Conservation (phyloP, 2,329 filamentous ascomycete species). For the Ceratocystis huliohia region DNA sequence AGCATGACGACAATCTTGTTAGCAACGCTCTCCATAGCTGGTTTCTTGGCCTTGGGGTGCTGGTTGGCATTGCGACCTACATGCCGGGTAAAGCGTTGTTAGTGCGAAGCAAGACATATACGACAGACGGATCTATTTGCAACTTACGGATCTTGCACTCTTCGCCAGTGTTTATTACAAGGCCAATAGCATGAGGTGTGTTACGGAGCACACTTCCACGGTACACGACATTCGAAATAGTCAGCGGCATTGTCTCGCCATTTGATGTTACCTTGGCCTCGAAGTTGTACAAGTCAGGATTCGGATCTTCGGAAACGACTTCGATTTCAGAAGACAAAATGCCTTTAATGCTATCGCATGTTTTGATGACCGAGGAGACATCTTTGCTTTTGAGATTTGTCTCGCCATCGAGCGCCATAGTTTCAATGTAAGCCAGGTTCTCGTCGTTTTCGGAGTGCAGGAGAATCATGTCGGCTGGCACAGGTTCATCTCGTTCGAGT, state of each 20-base stretch:
- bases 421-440: conserved; percentile 69
- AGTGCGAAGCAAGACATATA: neutral
- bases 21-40: conserved; percentile 59
- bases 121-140: too few relatives aligned
- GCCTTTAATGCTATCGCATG: conserved; percentile 41
- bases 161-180: conserved; percentile 81
- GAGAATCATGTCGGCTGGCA: conserved; percentile 73
- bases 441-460: conserved; percentile 67
- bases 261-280: conserved; percentile 53
- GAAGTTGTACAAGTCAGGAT: conserved; percentile 64
- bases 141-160: conserved; percentile 67
- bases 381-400: conserved; percentile 72
- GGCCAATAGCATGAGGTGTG: conserved; percentile 55
- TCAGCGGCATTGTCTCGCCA: conserved; percentile 53
- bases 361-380: conserved; percentile 46
- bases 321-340: conserved; percentile 45
- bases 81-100: conserved; percentile 2
- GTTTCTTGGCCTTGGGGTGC: conserved; percentile 72
- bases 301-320: conserved; percentile 64
- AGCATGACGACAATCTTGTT: conserved; percentile 74
- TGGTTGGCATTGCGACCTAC: conserved; percentile 69
- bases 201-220: conserved; percentile 77
- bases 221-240: conserved; percentile 70
- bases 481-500: conserved; percentile 55
- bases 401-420: conserved; percentile 73